Percentiles rank a stretch among this genome's conserved stretches.
phyloP scores from a whole-genome alignment of 1,284 basidiomycete species.

The Irpex sp. region DNA sequence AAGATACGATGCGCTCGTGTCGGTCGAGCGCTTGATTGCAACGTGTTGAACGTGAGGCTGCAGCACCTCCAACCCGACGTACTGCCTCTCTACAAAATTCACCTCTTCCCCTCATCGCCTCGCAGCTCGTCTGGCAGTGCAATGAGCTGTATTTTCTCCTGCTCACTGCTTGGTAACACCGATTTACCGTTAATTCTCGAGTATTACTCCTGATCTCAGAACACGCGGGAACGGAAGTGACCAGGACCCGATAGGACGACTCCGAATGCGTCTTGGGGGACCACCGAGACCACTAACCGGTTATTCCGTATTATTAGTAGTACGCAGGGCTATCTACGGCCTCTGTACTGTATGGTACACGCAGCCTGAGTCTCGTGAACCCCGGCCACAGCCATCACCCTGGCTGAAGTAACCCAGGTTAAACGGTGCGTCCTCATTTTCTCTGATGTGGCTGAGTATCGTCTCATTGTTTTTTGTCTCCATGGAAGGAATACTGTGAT shows the following conservation, averaged over 20 bases:
- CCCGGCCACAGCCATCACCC: neutral
- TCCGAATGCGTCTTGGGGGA: neutral
- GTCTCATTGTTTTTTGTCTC: neutral
- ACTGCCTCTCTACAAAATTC: conserved; percentile 1
- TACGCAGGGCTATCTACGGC: neutral
- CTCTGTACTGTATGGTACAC: neutral
- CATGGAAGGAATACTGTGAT: neutral
- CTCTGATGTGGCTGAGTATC: neutral
- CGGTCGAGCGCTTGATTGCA: conserved; percentile 2
- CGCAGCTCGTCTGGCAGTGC: conserved; percentile 1
- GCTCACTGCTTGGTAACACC: neutral
- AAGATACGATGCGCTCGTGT: neutral
- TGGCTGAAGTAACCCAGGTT: neutral
- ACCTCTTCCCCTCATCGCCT: neutral
- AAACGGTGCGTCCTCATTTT: neutral
- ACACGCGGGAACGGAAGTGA: neutral
- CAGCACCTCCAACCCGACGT: neutral
- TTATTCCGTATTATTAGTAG: neutral
- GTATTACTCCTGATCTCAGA: neutral
- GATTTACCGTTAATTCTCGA: neutral
- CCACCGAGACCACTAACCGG: neutral
- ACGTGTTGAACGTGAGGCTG: neutral
- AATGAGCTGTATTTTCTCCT: neutral
- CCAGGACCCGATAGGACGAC: neutral
- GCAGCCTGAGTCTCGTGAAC: neutral